Base-by-base conservation (phyloP, 352 stramenopile species). In the Globisporangium radiosum region DNA sequence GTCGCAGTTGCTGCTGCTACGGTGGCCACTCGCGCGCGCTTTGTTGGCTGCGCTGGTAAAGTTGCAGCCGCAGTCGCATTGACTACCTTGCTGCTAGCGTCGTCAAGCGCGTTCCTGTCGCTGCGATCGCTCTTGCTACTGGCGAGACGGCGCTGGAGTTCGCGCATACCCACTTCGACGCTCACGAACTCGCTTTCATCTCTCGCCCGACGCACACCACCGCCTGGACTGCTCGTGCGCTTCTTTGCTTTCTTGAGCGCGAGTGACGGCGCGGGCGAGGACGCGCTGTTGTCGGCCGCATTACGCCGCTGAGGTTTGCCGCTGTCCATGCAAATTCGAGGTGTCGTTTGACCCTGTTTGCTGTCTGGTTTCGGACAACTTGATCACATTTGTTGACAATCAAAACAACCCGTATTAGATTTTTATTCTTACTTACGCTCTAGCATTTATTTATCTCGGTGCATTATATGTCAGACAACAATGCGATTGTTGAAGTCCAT, bases 181-280 rank as follows among this genome's bases (percentile, higher is more conserved):
- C 74, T 85, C 45, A 91, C 73, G 57, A 91, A 91, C 71, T 91
- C 81, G 63, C 79, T 89, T 62, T 73, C 69, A 47, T 72, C 69
- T 13, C 65, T 43, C 48, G 52, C 33, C 39, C 17, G 14, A n/a
- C 11, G 47, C 5, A 25, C 7, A 13, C 50, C n/a, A 33, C 33
- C 19, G 14, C 50, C 15, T 25, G 25, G 2, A n/a, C 48, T 55
- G 58, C 51, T 57, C 11, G 58, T 54, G 6, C 70, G 74, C 42
- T 69, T 57, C 58, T 75, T 81, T 13, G 48, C n/a, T 55, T 66
- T 66, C 36, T 56, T 54, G 47, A 66, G 43, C 40, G 37, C n/a
- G 33, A 63, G 52, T 14, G 58, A 42, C 1, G 52, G 52, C 4
- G 52, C 37, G 8, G 58, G 39, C 15, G 33, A 43, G 7, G 56